Conservation (phyloP, 306 rosid genomes). For the Boehmeria nivea region DNA sequence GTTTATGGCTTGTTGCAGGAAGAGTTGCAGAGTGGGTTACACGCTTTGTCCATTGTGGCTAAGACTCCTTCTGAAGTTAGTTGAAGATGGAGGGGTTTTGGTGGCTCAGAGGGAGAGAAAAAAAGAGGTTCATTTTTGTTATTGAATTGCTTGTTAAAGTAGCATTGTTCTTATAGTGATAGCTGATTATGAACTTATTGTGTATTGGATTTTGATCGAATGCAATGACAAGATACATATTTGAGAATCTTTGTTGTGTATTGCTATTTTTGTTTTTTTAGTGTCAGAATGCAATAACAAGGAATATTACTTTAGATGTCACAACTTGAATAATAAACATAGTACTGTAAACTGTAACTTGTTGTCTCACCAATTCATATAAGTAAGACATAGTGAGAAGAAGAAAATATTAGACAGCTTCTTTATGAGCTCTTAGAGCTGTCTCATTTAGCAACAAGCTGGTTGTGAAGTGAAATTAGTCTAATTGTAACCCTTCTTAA, state of each 20-base stretch:
- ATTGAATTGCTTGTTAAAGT: neutral
- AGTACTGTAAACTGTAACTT: too few relatives aligned
- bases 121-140: slow-evolving; percentile 27
- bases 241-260: neutral
- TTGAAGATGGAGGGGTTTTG: slow-evolving; percentile 33
- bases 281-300: too few relatives aligned
- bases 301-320: too few relatives aligned
- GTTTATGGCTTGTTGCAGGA: slow-evolving; percentile 63
- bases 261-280: too few relatives aligned
- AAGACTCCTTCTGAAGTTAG: slow-evolving; percentile 64
- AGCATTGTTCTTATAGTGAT: slow-evolving; percentile 10
- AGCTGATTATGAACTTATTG: too few relatives aligned
- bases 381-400: too few relatives aligned
- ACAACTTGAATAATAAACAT: too few relatives aligned
- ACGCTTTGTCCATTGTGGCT: slow-evolving; percentile 75
- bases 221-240: slow-evolving; percentile 10
- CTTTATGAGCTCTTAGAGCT: too few relatives aligned
- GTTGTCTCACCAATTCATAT: too few relatives aligned
- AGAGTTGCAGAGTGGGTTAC: slow-evolving; percentile 72
- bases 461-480: neutral
- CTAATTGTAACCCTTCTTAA: too few relatives aligned
- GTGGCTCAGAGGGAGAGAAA: too few relatives aligned
- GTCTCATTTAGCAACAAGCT: neutral
- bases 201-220: slow-evolving; percentile 11
- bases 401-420: too few relatives aligned